A percentile compares a stretch with the other conserved stretches of the same genome.
phyloP scores from a whole-genome alignment of 2,329 filamentous ascomycete genomes.

The Aspergillus texensis region DNA sequence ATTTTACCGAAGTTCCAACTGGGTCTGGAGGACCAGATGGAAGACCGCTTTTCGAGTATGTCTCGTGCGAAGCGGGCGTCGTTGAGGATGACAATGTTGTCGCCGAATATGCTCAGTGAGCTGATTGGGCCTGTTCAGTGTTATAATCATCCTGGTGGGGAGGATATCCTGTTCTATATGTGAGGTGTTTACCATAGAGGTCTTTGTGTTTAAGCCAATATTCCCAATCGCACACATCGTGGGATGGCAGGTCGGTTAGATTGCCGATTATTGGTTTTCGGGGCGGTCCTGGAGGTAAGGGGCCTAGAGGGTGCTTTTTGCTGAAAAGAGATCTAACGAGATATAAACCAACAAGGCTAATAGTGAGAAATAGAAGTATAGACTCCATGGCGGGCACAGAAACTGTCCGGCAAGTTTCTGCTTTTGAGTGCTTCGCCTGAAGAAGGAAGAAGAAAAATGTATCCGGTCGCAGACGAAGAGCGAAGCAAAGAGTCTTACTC shows the following conservation, averaged over 20 bases:
- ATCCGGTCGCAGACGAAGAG: background rate
- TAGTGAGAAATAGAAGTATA: background rate
- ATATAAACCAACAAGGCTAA: background rate
- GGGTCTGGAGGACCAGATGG: constrained; percentile 30
- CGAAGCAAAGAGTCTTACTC: background rate
- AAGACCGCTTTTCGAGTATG: constrained; percentile 36
- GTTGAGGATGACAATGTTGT: constrained; percentile 37
- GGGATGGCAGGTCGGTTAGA: constrained; percentile 48
- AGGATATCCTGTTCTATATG: background rate
- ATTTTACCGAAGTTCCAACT: constrained; percentile 33
- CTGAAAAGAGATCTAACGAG: background rate
- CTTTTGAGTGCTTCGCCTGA: background rate
- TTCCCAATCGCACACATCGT: constrained; percentile 38
- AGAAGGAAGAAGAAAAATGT: background rate
- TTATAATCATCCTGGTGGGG: background rate
- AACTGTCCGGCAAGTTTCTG: background rate
- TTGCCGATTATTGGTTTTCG: constrained; percentile 53
- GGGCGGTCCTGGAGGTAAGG: constrained; percentile 54
- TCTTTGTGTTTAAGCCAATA: constrained; percentile 49
- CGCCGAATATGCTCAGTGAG: constrained; percentile 36
- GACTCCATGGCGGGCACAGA: background rate
- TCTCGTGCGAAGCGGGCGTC: constrained; percentile 32
- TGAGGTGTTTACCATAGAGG: constrained; percentile 29
- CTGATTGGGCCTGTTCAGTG: constrained; percentile 32
- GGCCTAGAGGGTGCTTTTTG: background rate